Evolutionary conservation across 306 rosid species (phyloP).

Genomic region (Herpetospermum pedunculosum): DNA sequence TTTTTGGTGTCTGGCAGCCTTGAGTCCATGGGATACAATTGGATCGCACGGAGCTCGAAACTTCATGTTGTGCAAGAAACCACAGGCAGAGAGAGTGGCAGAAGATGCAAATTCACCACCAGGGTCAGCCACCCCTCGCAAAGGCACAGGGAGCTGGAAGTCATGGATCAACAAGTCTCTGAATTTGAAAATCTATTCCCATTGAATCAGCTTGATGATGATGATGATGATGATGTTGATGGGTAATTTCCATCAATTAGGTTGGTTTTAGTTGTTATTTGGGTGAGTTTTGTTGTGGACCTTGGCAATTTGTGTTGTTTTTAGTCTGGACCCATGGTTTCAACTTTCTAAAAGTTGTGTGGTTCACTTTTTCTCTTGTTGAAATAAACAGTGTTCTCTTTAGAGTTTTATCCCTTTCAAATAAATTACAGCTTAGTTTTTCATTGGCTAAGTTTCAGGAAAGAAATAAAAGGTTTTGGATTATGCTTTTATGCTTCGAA

Average conservation of each 20-base stretch:
- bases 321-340: neutral
- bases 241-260: neutral
- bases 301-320: constrained; percentile 1
- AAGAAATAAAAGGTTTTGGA: neutral
- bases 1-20: too few species aligned
- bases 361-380: neutral
- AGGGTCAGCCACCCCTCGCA: constrained; percentile 20
- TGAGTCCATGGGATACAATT: constrained; percentile 66
- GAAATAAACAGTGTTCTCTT: neutral
- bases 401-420: neutral
- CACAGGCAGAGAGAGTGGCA: constrained; percentile 26
- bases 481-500: neutral
- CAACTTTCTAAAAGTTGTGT: neutral
- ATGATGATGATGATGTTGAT: neutral
- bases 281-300: constrained; percentile 2
- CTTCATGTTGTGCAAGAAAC: constrained; percentile 83
- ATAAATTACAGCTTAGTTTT: neutral
- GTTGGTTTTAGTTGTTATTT: constrained; percentile 1
- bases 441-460: neutral
- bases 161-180: constrained; percentile 81
- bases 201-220: constrained; percentile 15
- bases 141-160: constrained; percentile 64
- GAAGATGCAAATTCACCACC: constrained; percentile 2
- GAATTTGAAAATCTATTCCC: constrained; percentile 57
- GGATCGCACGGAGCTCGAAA: constrained; percentile 75